Evolutionary conservation across 495 filamentous ascomycete genomes (phyloP).

Genomic region (Ascobolus immersus): DNA sequence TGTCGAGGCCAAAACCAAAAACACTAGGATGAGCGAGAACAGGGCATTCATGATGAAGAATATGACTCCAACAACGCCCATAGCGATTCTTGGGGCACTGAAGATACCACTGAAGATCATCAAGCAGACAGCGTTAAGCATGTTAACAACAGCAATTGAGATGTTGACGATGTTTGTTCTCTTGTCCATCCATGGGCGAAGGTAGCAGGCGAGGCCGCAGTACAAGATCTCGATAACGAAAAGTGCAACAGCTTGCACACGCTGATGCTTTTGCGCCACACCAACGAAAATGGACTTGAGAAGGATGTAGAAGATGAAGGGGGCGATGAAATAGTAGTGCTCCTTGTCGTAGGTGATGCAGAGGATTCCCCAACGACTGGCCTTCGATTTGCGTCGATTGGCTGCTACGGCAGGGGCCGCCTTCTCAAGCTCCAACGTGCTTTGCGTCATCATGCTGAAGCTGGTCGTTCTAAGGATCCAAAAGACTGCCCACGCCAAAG

Average conservation of each 20-base stretch:
- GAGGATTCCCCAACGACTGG: constrained; percentile 91
- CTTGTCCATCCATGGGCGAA: constrained; percentile 98
- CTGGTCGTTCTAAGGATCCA: constrained; percentile 60
- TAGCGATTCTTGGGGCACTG: constrained; percentile 61
- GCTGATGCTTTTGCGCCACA: constrained; percentile 43
- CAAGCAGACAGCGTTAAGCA: constrained; percentile 69
- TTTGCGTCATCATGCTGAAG: too few species aligned
- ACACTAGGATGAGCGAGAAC: constrained; percentile 60
- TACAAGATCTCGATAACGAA: constrained; percentile 63
- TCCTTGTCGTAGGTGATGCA: constrained; percentile 86
- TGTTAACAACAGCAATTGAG: constrained; percentile 67
- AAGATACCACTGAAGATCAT: constrained; percentile 65
- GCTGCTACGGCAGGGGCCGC: constrained; percentile 48
- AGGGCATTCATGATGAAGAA: constrained; percentile 81
- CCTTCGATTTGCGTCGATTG: constrained; percentile 84
- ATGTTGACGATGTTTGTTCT: constrained; percentile 96
- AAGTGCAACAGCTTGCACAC: constrained; percentile 58
- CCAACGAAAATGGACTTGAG: constrained; percentile 72
- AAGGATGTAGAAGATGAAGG: constrained; percentile 46
- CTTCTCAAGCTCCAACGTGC: constrained; percentile 63
- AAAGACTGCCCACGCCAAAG: constrained; percentile 53
- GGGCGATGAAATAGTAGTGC: constrained; percentile 86
- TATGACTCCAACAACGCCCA: constrained; percentile 78
- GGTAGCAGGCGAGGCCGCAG: constrained; percentile 49
- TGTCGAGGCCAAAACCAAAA: constrained; percentile 71